A percentile compares a stretch with the other conserved stretches of the same genome.
phyloP scores from a whole-genome alignment of 1,284 basidiomycete genomes.

The Ceratobasidium sp. region DNA sequence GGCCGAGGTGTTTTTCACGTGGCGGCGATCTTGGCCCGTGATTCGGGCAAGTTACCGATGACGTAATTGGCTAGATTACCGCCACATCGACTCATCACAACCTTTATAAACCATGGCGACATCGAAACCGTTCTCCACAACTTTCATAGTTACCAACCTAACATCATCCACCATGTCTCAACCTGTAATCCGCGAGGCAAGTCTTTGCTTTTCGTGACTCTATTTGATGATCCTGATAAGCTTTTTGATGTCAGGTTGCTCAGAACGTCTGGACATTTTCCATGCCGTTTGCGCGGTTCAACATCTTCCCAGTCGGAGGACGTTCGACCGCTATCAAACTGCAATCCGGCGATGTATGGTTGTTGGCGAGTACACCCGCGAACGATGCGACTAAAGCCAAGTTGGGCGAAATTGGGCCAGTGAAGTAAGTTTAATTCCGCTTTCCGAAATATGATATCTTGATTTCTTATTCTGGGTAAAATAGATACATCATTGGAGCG shows the following conservation, averaged over 20 bases:
- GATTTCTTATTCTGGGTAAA: neutral
- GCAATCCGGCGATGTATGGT: conserved; percentile 78
- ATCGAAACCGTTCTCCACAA: neutral
- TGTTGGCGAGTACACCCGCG: conserved; percentile 87
- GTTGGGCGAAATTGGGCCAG: conserved; percentile 79
- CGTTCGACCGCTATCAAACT: conserved; percentile 87
- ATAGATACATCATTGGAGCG: conserved; percentile 75
- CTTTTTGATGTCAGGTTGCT: conserved; percentile 62
- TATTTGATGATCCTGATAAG: neutral
- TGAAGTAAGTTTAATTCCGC: conserved; percentile 67
- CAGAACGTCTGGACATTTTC: conserved; percentile 81
- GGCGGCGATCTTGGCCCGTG: conserved; percentile 1
- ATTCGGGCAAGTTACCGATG: neutral
- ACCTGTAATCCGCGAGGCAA: conserved; percentile 9
- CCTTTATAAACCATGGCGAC: conserved; percentile 4
- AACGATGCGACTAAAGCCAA: conserved; percentile 78
- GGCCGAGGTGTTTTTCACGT: conserved; percentile 10
- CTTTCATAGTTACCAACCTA: neutral
- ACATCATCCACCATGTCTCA: neutral
- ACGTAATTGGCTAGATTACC: neutral
- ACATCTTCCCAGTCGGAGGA: conserved; percentile 80
- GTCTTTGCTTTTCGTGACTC: no score
- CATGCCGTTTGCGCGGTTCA: conserved; percentile 78
- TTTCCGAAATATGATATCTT: neutral
- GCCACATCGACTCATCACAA: neutral